Percentiles rank a stretch among this genome's conserved stretches.
phyloP scores from a whole-genome alignment of 179 eudicot genomes.

The Pouteria campechiana region DNA sequence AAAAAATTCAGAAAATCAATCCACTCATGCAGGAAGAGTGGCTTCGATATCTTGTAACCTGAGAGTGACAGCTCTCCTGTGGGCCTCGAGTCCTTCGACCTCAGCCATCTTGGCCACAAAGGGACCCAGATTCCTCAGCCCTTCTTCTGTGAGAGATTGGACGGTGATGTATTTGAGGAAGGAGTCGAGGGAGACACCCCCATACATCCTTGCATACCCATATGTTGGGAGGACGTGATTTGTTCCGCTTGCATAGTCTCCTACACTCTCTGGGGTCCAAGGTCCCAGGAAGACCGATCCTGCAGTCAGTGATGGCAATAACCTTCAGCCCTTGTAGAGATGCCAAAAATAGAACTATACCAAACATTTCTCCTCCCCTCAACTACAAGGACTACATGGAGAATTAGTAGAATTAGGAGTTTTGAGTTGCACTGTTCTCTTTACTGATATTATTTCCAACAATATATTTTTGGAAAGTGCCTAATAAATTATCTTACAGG shows the following conservation, averaged over 20 bases:
- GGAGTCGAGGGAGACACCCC: slow-evolving; percentile 93
- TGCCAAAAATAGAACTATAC: too few relatives aligned
- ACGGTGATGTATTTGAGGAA: slow-evolving; percentile 92
- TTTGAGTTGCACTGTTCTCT: too few relatives aligned
- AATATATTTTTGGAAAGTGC: too few relatives aligned
- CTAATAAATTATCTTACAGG: too few relatives aligned
- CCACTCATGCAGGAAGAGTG: too few relatives aligned
- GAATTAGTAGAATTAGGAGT: too few relatives aligned
- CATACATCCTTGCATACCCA: slow-evolving; percentile 92
- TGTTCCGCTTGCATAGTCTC: slow-evolving; percentile 98
- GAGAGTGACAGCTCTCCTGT: slow-evolving; percentile 90
- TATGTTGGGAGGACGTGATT: slow-evolving; percentile 98
- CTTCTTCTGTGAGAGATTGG: slow-evolving; percentile 93
- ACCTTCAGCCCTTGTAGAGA: too few relatives aligned
- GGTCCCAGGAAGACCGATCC: slow-evolving; percentile 94
- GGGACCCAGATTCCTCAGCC: slow-evolving; percentile 79
- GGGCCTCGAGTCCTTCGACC: slow-evolving; percentile 96
- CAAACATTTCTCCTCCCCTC: too few relatives aligned
- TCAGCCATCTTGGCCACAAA: slow-evolving; percentile 90
- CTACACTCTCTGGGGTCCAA: slow-evolving; percentile 99
- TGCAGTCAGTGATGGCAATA: too few relatives aligned
- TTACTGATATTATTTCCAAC: too few relatives aligned
- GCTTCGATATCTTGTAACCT: slow-evolving; percentile 85
- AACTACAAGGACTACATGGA: too few relatives aligned
- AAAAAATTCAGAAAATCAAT: too few relatives aligned